Conservation (phyloP, 164 flowering plant genomes). For the Tinospora cordifolia region DNA sequence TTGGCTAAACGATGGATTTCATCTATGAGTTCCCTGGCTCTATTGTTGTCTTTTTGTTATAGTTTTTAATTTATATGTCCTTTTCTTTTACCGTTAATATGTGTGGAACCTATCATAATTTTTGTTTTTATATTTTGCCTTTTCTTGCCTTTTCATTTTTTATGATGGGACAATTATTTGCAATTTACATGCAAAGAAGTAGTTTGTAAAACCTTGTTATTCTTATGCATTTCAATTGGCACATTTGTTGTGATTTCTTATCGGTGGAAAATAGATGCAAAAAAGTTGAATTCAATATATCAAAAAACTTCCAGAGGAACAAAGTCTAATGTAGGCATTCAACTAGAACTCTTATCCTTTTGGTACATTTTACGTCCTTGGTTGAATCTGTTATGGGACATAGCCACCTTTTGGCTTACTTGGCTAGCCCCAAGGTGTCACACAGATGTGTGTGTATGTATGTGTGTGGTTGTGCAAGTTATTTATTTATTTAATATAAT, state of each 20-base stretch:
- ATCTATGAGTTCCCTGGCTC: background rate
- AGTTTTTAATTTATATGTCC: background rate
- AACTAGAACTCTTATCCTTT: background rate
- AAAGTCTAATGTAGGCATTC: constrained; percentile 30
- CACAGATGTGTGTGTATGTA: too few species aligned
- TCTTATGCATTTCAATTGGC: background rate
- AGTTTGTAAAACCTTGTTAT: background rate
- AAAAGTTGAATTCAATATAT: constrained; percentile 13
- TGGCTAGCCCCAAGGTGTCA: too few species aligned
- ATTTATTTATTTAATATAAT: too few species aligned
- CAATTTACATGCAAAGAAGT: background rate
- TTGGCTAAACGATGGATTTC: too few species aligned
- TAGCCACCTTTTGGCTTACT: too few species aligned
- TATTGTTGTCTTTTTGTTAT: background rate
- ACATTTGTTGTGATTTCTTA: background rate
- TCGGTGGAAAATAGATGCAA: constrained; percentile 47
- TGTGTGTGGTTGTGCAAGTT: too few species aligned
- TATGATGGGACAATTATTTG: background rate
- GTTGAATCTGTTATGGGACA: too few species aligned
- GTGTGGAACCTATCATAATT: background rate
- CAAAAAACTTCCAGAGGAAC: constrained; percentile 13
- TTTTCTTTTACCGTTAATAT: background rate
- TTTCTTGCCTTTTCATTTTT: background rate
- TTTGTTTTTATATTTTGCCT: background rate
- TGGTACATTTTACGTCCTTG: background rate